Percentiles rank a stretch among this genome's conserved stretches.
Conservation (phyloP, 352 stramenopile genomes). For the Globisporangium cylindrosporum region DNA sequence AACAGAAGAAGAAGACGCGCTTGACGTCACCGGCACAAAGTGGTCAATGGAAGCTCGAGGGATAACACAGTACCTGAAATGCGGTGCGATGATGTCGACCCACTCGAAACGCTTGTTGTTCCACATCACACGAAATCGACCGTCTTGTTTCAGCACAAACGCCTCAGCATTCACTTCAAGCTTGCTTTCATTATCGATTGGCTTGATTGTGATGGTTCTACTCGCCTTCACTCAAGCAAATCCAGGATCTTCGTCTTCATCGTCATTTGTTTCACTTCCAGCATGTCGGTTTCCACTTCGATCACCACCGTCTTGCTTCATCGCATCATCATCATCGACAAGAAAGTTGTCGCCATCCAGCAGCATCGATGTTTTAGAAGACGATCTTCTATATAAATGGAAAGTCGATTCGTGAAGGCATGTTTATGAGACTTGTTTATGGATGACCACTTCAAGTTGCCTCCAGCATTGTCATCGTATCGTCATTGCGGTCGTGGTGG, state of each 20-base stretch:
- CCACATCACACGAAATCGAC: conserved; percentile 3
- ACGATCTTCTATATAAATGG: no score
- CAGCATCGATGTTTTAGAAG: conserved; percentile 3
- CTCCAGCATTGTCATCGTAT: no score
- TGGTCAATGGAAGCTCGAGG: background rate
- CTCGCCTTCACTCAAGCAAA: background rate
- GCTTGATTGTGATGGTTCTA: background rate
- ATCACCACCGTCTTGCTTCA: background rate
- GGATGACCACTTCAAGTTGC: no score
- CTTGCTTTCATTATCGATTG: background rate
- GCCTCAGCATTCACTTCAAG: background rate
- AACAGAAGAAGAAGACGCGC: background rate
- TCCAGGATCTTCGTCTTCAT: background rate
- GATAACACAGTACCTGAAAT: background rate
- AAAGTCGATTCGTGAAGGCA: no score
- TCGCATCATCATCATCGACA: no score
- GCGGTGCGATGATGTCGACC: conserved; percentile 7
- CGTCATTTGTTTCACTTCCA: no score
- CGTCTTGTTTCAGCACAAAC: background rate
- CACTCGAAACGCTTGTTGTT: background rate
- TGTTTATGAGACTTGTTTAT: no score
- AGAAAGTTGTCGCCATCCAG: conserved; percentile 15
- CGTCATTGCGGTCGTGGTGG: no score
- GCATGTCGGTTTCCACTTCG: no score
- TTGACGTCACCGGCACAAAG: no score